Base-by-base conservation (phyloP, 2,329 filamentous ascomycete species). In the Stachybotrys chartarum region DNA sequence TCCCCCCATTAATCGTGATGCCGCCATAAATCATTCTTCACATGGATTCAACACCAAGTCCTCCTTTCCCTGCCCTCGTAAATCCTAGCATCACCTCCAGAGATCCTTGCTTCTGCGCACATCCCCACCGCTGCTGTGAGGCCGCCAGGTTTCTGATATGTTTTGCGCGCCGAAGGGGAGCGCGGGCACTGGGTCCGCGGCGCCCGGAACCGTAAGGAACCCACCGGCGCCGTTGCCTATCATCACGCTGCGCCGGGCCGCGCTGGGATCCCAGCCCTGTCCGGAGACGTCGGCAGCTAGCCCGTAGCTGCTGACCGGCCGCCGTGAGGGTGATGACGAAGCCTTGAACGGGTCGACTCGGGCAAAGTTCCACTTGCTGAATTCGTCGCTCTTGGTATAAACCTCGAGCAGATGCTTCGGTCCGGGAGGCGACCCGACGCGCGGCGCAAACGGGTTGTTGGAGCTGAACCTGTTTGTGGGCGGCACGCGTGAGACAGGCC, bases 321-420 rank as follows among this genome's bases (percentile, higher is more conserved):
- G 75, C 12, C 64, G 62, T 39, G 58, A 59, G 55, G 51, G 62
- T 56, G 52, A 66, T 58, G 60, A 64, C 57, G 48, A 61, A 55
- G 56, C 63, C 60, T 59, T 61, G 50, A 68, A 56, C 56, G 67
- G 71, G 62, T 66, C 67, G 56, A 84, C 74, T 55, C 77, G 75
- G 51, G 80, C 75, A 64, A 82, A 83, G 54, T 79, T 81, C 82
- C 82, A 85, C 61, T 80, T 77, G 46, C 81, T 70, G 58, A 79
- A 77, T 60, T 84, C 80, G 53, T 82, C 78, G 58, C 78, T 76
- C 68, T 84, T 84, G 55, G 79, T 83, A 58, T 82, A 85, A 24
- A 85, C 77, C 60, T 84, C 81, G 32, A 85, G 77, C 7, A 78
- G 80, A 56, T 80, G 77, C 7, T 77, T 79, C 6, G 81, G 64